These are phyloP conservation scores for Elymus sibiricus DNA, from an alignment of 176 grass and related monocot genomes.

Conservation along the genomic window DNA sequence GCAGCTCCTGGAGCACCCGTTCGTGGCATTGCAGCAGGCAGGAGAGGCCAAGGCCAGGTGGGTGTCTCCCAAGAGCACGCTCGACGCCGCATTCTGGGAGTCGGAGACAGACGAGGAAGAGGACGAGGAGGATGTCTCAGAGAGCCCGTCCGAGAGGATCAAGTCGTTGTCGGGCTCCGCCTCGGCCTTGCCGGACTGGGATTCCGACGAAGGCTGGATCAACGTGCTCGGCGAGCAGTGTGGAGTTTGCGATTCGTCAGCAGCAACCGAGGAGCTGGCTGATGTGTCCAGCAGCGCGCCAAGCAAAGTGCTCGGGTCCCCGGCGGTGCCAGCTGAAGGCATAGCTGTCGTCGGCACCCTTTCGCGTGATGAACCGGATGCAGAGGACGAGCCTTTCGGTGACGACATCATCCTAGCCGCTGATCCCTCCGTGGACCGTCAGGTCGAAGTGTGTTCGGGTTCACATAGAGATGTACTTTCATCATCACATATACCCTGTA, in stretches of 20 bases:
- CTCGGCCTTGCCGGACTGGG: conserved; percentile 31
- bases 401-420: neutral
- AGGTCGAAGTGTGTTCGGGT: neutral
- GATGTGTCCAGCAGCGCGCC: conserved; percentile 14
- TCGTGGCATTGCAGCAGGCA: conserved; percentile 26
- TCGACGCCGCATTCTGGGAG: conserved; percentile 60
- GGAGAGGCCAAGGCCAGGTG: neutral
- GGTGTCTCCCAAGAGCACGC: conserved; percentile 72
- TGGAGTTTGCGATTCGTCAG: neutral
- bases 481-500: neutral
- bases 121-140: neutral
- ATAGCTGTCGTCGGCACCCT: neutral
- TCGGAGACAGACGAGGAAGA: conserved; percentile 33
- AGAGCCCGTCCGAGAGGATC: conserved; percentile 18
- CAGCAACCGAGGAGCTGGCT: neutral
- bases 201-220: conserved; percentile 38
- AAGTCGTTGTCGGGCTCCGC: conserved; percentile 22
- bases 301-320: conserved; percentile 4
- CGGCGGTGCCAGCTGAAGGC: conserved; percentile 17
- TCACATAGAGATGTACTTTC: neutral
- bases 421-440: neutral
- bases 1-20: conserved; percentile 58
- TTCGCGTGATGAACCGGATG: neutral
- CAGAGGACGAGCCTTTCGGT: neutral
- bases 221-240: conserved; percentile 8